Percentiles rank a stretch among this genome's conserved stretches.
Evolutionary conservation across 352 stramenopile genomes (phyloP).

Genomic region (Hyaloperonospora brassicae): DNA sequence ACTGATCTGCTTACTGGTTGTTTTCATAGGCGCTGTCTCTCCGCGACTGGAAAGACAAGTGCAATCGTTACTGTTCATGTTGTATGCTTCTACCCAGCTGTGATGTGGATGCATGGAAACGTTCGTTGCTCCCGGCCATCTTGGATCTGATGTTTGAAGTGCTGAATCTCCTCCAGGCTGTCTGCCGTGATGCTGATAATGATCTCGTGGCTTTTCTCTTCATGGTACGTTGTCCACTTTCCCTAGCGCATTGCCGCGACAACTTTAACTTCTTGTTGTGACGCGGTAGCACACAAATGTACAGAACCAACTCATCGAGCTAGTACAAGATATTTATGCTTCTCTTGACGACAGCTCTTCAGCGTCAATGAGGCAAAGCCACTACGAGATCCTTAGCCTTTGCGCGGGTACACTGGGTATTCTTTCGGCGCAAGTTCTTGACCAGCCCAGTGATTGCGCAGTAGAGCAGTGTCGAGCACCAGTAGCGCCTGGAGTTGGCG

Average conservation of each 20-base stretch:
- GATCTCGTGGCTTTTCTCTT: conserved; percentile 26
- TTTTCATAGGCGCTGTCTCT: conserved; percentile 34
- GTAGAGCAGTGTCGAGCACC: conserved; percentile 5
- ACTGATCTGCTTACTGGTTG: conserved; percentile 1
- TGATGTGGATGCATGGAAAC: conserved; percentile 20
- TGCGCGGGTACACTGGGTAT: conserved; percentile 21
- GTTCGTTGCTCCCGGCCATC: conserved; percentile 30
- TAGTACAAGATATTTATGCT: conserved; percentile 25
- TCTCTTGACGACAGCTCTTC: conserved; percentile 18
- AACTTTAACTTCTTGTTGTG: background rate
- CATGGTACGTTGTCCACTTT: conserved; percentile 17
- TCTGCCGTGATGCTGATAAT: conserved; percentile 17
- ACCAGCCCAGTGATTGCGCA: conserved; percentile 6
- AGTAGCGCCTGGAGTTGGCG: conserved; percentile 7
- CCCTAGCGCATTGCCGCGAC: background rate
- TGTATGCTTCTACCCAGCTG: conserved; percentile 21
- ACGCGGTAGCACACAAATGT: conserved; percentile 35
- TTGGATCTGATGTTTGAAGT: conserved; percentile 34
- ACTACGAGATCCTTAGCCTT: conserved; percentile 29
- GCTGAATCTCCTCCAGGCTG: conserved; percentile 29
- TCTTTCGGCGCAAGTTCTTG: conserved; percentile 19
- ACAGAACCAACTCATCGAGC: conserved; percentile 32
- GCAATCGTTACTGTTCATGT: conserved; percentile 20
- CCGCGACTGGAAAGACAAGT: conserved; percentile 31
- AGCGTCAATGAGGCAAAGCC: conserved; percentile 6